Conservation (phyloP, 1,284 basidiomycete species). For the Ustilago shanxiensis region DNA sequence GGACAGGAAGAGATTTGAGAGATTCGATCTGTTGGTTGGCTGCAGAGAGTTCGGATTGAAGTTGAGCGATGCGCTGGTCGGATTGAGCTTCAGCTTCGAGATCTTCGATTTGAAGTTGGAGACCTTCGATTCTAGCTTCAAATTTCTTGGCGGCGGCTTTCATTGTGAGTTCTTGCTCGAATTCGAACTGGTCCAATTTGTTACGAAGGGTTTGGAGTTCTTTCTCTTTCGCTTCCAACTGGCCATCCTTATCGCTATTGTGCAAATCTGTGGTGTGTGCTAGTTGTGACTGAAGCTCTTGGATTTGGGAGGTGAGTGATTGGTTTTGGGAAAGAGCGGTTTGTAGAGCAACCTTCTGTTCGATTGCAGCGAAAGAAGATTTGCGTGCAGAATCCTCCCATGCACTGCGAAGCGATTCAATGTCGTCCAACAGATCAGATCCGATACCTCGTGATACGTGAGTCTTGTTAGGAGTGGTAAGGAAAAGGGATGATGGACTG, state of each 20-base stretch:
- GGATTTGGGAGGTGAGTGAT: background rate
- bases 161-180: constrained; percentile 31
- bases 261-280: background rate
- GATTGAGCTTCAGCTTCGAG: background rate
- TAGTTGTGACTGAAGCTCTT: background rate
- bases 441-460: constrained; percentile 9
- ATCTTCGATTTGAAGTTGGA: constrained; percentile 13
- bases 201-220: constrained; percentile 8
- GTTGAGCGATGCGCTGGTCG: background rate
- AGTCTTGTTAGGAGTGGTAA: constrained; percentile 31
- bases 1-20: background rate
- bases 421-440: constrained; percentile 38
- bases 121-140: constrained; percentile 18
- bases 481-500: constrained; percentile 6
- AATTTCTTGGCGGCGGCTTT: constrained; percentile 28
- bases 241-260: background rate
- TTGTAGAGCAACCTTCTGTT: constrained; percentile 14
- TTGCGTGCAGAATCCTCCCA: constrained; percentile 19
- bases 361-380: constrained; percentile 14
- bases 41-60: constrained; percentile 7
- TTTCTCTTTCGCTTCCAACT: background rate
- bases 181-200: constrained; percentile 24
- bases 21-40: background rate
- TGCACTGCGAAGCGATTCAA: constrained; percentile 8
- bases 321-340: background rate